Conservation (phyloP, 306 rosid genomes). For the Cucurbita ficifolia region DNA sequence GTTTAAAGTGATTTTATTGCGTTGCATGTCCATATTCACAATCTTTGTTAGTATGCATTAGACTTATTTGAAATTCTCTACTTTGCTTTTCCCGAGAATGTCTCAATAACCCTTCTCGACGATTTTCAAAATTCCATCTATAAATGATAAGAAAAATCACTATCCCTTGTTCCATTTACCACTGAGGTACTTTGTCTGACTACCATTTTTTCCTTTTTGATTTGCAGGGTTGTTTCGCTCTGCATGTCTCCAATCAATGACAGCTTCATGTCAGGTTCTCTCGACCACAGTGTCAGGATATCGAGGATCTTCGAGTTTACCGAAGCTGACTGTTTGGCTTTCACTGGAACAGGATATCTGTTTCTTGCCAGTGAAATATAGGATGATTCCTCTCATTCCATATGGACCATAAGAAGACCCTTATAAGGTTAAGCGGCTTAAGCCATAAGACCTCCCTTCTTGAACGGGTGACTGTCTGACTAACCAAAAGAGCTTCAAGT, state of each 20-base stretch:
- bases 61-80: neutral
- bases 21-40: neutral
- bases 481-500: neutral
- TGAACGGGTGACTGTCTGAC: neutral
- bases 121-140: neutral
- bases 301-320: conserved; percentile 99
- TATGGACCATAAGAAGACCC: neutral
- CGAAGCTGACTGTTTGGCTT: too few relatives aligned
- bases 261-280: conserved; percentile 97
- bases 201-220: neutral
- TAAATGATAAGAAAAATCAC: neutral
- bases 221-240: conserved; percentile 69
- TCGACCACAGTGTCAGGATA: conserved; percentile 84
- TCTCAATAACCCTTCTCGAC: neutral
- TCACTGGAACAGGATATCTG: too few relatives aligned
- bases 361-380: too few relatives aligned
- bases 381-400: neutral
- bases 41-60: neutral
- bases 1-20: neutral
- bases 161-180: neutral
- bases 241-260: conserved; percentile 98
- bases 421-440: neutral
- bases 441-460: neutral
- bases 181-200: too few relatives aligned
- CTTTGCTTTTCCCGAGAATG: neutral